Conservation (phyloP, 2,329 filamentous ascomycete species). For the Aspergillus hiratsukae region DNA sequence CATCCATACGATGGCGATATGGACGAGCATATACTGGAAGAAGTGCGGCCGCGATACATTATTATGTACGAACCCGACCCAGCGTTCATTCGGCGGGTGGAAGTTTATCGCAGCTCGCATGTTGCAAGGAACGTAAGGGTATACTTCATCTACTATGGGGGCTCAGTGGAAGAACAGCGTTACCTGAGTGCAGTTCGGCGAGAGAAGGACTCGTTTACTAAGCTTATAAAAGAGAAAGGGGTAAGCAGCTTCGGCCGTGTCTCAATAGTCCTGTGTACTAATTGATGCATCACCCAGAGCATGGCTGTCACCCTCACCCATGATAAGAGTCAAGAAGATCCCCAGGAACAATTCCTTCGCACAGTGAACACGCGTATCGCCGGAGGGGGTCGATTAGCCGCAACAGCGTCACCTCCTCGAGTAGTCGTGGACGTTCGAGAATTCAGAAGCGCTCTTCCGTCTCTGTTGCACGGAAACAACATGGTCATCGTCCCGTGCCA, state of each 20-base stretch:
- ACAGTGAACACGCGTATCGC: conserved; percentile 97
- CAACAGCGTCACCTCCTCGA: conserved; percentile 80
- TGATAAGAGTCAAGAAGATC: conserved; percentile 69
- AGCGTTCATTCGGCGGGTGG: conserved; percentile 87
- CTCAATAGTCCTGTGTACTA: neutral
- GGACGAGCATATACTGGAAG: conserved; percentile 94
- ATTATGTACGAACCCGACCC: conserved; percentile 98
- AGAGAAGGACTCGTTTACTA: conserved; percentile 95
- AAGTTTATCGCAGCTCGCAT: conserved; percentile 94
- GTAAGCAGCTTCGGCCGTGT: conserved; percentile 31
- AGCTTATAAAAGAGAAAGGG: conserved; percentile 87
- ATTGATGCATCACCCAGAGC: conserved; percentile 38
- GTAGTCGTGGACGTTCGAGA: conserved; percentile 95
- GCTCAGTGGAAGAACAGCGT: conserved; percentile 90
- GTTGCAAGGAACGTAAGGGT: conserved; percentile 82
- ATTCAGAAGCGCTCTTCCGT: conserved; percentile 88
- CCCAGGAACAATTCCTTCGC: conserved; percentile 85
- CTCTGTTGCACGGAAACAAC: conserved; percentile 80
- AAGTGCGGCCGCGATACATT: conserved; percentile 87
- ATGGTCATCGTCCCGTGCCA: conserved; percentile 91
- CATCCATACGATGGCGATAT: conserved; percentile 94
- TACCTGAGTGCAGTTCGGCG: conserved; percentile 86
- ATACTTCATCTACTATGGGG: conserved; percentile 95
- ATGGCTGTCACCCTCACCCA: conserved; percentile 86
- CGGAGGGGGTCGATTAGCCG: conserved; percentile 77